phyloP scores from a whole-genome alignment of 2,329 filamentous ascomycete species.

The Exophiala mesophila region DNA sequence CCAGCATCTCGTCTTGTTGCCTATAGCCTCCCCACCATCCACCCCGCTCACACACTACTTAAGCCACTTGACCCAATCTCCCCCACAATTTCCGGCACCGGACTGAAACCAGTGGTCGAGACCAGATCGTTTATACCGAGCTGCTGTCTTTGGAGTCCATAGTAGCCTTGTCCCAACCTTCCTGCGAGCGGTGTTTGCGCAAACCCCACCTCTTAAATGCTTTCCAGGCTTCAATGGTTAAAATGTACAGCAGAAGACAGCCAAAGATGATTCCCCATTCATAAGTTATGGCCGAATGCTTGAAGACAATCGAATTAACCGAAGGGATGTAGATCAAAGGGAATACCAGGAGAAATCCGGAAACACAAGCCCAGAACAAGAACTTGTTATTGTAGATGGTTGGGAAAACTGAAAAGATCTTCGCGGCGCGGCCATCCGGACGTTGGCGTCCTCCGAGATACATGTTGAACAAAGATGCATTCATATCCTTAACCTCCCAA shows the following conservation, averaged over 20 bases:
- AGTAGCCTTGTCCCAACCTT: background rate
- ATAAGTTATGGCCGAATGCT: slow-evolving; percentile 59
- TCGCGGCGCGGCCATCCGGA: slow-evolving; percentile 48
- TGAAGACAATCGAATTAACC: slow-evolving; percentile 58
- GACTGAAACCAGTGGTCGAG: too few relatives aligned
- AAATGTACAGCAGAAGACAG: slow-evolving; percentile 54
- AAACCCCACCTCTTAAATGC: slow-evolving; percentile 49
- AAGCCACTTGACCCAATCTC: too few relatives aligned
- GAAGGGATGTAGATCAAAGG: slow-evolving; percentile 61
- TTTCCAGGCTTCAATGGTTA: slow-evolving; percentile 60
- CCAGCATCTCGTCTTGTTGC: too few relatives aligned
- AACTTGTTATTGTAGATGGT: slow-evolving; percentile 67
- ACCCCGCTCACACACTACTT: too few relatives aligned
- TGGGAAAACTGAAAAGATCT: slow-evolving; percentile 57
- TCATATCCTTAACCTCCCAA: slow-evolving; percentile 71
- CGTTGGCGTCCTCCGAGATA: slow-evolving; percentile 44
- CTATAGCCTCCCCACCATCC: too few relatives aligned
- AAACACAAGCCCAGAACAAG: slow-evolving; percentile 58
- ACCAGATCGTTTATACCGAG: background rate
- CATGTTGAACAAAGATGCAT: slow-evolving; percentile 61
- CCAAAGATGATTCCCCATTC: slow-evolving; percentile 63
- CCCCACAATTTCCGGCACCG: too few relatives aligned
- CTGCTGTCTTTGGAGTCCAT: background rate
- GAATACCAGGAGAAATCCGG: slow-evolving; percentile 52
- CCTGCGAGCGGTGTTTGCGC: background rate